Conservation (phyloP, 257 asterid genomes). For the Nicotiana knightiana region DNA sequence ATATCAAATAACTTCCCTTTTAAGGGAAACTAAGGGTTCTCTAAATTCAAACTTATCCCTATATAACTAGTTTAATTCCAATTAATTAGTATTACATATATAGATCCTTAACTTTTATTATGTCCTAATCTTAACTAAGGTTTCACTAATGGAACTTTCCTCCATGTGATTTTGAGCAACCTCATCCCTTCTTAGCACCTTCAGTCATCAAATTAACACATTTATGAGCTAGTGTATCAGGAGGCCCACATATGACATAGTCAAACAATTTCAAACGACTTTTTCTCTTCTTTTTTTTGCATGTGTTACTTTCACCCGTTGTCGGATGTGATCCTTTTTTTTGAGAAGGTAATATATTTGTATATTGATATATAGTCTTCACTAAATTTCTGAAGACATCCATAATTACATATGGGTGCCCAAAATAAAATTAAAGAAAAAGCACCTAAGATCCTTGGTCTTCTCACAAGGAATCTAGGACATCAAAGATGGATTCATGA, state of each 20-base stretch:
- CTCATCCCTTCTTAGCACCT: neutral
- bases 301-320: neutral
- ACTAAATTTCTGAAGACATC: too few relatives aligned
- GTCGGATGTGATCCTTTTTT: neutral
- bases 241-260: neutral
- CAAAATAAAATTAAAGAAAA: too few relatives aligned
- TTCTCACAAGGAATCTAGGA: too few relatives aligned
- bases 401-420: too few relatives aligned
- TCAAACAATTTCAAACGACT: neutral
- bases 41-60: neutral
- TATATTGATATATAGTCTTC: too few relatives aligned
- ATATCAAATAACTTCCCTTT: neutral
- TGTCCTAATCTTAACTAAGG: neutral
- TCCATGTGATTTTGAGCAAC: neutral
- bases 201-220: neutral
- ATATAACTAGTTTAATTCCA: neutral
- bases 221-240: neutral
- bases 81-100: neutral
- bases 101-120: neutral
- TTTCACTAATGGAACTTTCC: neutral
- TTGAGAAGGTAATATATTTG: too few relatives aligned
- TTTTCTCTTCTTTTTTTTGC: neutral
- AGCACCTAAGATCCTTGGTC: too few relatives aligned
- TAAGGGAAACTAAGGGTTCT: neutral
- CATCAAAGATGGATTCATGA: too few relatives aligned